Evolutionary conservation across 176 grass and related monocot species (phyloP), one percentile per base, ranked within the genome.

Genomic region (Otatea glauca): DNA sequence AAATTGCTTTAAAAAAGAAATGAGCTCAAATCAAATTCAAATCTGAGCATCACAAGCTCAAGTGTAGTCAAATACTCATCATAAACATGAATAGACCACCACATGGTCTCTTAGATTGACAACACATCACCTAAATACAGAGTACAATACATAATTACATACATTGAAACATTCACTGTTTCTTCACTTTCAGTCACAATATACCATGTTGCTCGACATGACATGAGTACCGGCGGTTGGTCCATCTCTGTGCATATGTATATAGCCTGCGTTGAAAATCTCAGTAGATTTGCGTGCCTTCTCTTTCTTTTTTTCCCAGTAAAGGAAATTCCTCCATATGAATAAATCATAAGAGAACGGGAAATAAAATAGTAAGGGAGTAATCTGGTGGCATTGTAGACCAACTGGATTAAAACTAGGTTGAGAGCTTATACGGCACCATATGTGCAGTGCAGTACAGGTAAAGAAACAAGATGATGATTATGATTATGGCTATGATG

Each of bases 81-180:
- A 29, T 1, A 29, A 29, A 29, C 1, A 29, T 29, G 29, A 1
- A 29, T 29, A 29, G 29, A 29, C 1, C 29, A 29, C 29, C 29
- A 29, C 29, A 29, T 29, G 1, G 29, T 29, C 29, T 29, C 29
- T 29, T 1, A 29, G 29, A 29, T 29, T 62, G 4, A 50, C 34
- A 16, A 70, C 65, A 71, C 56, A 15, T 80, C 5, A 9, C 35
- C 18, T 17, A 73, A 72, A 61, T 14, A 78, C 18, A 5, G 24
- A 70, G 59, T 34, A 34, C 44, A n/a, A 65, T 71, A 75, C 54
- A 81, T 86, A 75, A 64, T 74, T 80, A 79, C 80, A 83, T 47
- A 62, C 35, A 82, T 18, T 10, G 8, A 48, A 71, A 64, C 48
- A 76, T 89, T 18, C 37, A 38, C 8, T 27, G 65, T 15, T 82